Base-by-base conservation (phyloP, 768 basidiomycete genomes). In the Melanogaster broomeanus region DNA sequence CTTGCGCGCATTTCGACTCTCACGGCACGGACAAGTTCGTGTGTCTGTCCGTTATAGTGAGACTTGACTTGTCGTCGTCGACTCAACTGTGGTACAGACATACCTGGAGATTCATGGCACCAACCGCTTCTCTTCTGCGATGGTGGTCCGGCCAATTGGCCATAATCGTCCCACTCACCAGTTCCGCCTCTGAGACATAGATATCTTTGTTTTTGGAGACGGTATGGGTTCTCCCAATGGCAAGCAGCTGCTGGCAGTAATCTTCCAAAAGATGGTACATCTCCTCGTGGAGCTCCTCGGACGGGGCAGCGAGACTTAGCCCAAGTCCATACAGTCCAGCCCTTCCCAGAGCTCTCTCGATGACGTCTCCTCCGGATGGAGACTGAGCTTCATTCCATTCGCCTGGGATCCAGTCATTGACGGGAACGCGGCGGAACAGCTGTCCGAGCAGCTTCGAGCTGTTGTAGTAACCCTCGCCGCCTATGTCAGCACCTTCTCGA, bases 91-190 rank as follows among this genome's bases (percentile, higher is more conserved):
- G 18, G 11, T 16, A 6, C 11, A 56, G 42, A 58, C 68, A 30
- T 48, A 73, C 75, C 72, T 77, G 74, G 21, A 77, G 27, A 51
- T 77, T 77, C 75, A 77, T 77, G 19, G 76, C 68, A 15, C 61
- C 40, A 5, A 74, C 69, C 2, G 72, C 71, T 41, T 76, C 75
- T 37, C 69, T 58, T 38, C 76, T 56, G 49, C 70, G 72, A 27
- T 71, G 69, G 53, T 74, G 76, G 58, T 77, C 75, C 7, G 64
- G 52, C 68, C 75, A 77, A 45, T 68, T 72, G 11, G 72, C 74
- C 60, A 75, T 72, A 22, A 77, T 77, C 19, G 76, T 77, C 18
- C 75, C 75, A 30, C 74, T 77, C 12, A 77, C 65, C 1, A 77
- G 61, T 61, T 77, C 75, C 9, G 74, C 69, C 49, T 77, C 75